Evolutionary conservation across 2,329 filamentous ascomycete genomes (phyloP).

Genomic region (Aspergillus sergii): DNA sequence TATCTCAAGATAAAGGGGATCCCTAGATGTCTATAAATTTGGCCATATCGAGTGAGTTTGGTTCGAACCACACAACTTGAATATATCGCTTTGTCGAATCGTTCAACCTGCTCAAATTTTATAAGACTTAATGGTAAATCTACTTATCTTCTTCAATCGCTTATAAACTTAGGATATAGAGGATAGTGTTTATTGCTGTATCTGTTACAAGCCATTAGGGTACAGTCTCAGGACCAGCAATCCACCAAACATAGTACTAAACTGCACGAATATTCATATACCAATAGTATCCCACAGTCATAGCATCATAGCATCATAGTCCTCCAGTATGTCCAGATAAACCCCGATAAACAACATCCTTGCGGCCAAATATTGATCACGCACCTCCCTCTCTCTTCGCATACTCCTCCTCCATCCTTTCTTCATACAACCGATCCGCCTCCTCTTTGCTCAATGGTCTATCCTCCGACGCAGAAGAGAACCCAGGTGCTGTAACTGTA

Average conservation of each 20-base stretch:
- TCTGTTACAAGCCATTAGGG: neutral
- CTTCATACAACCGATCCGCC: conserved; percentile 47
- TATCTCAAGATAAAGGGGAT: no score
- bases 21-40: no score
- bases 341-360: neutral
- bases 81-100: no score
- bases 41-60: no score
- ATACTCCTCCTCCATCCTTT: conserved; percentile 52
- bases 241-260: neutral
- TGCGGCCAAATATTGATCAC: conserved; percentile 17
- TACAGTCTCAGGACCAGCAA: neutral
- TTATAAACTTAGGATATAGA: no score
- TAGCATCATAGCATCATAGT: neutral
- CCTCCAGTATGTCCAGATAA: neutral
- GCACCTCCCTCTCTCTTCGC: conserved; percentile 49
- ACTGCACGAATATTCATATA: neutral
- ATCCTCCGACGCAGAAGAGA: conserved; percentile 16
- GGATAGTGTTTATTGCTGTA: neutral
- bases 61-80: no score
- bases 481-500: conserved; percentile 22
- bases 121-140: no score
- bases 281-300: neutral
- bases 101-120: no score
- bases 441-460: conserved; percentile 43
- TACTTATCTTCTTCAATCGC: no score